Percentiles rank a stretch among this genome's conserved stretches.
These are phyloP conservation scores for Podospora conica DNA, from an alignment of 495 filamentous ascomycete genomes.

Conservation along the genomic window DNA sequence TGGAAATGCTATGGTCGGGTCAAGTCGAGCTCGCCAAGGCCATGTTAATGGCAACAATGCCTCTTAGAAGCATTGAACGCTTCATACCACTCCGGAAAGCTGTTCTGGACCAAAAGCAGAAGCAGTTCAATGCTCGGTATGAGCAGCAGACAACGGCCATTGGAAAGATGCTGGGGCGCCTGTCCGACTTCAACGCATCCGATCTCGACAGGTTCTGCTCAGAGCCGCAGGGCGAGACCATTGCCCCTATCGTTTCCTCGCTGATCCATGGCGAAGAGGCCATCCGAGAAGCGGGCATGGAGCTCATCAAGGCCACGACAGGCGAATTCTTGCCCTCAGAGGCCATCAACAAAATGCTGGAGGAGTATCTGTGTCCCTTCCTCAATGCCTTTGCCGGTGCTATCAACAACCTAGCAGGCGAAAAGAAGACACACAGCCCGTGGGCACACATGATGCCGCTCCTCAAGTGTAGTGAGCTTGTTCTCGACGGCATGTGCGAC, in stretches of 20 bases:
- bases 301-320: conserved; percentile 73
- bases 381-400: conserved; percentile 33
- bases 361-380: conserved; percentile 47
- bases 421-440: conserved; percentile 47
- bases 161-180: conserved; percentile 63
- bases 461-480: conserved; percentile 66
- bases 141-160: conserved; percentile 62
- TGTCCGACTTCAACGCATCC: conserved; percentile 63
- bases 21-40: conserved; percentile 60
- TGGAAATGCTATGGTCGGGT: conserved; percentile 58
- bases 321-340: conserved; percentile 63
- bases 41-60: conserved; percentile 62
- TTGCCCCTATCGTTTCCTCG: conserved; percentile 57
- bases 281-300: conserved; percentile 67
- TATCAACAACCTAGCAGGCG: conserved; percentile 43
- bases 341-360: conserved; percentile 64
- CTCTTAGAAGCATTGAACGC: conserved; percentile 65
- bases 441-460: conserved; percentile 63
- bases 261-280: conserved; percentile 62
- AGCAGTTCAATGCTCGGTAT: conserved; percentile 67
- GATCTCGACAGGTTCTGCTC: conserved; percentile 61
- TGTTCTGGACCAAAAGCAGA: conserved; percentile 42
- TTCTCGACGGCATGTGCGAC: conserved; percentile 78
- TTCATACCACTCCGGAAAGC: conserved; percentile 50
- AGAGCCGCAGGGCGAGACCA: conserved; percentile 51